Conservation (phyloP, 2,329 filamentous ascomycete species). For the Cordyceps pruinosa region DNA sequence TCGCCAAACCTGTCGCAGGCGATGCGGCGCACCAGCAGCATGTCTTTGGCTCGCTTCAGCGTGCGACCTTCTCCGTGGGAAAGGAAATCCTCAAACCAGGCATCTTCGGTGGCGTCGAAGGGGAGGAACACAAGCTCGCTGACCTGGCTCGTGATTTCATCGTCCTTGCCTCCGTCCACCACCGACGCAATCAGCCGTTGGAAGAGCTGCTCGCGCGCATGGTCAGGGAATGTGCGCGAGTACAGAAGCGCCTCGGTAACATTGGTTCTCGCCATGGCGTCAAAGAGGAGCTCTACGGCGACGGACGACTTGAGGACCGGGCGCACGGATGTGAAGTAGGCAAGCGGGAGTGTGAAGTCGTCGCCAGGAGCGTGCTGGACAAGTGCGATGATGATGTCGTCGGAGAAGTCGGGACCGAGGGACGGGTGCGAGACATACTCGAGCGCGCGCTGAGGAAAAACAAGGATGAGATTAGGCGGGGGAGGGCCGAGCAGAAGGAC, state of each 20-base stretch:
- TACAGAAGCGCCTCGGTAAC: conserved; percentile 70
- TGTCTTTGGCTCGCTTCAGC: conserved; percentile 62
- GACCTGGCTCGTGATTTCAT: conserved; percentile 46
- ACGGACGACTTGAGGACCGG: conserved; percentile 60
- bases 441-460: conserved; percentile 49
- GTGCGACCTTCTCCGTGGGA: conserved; percentile 57
- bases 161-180: conserved; percentile 34
- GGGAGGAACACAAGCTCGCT: conserved; percentile 68
- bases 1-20: conserved; percentile 55
- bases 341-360: conserved; percentile 61
- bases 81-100: conserved; percentile 66
- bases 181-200: conserved; percentile 57
- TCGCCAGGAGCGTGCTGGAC: conserved; percentile 52
- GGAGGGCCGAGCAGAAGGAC: conserved; percentile 6
- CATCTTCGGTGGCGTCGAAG: conserved; percentile 62
- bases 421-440: conserved; percentile 74
- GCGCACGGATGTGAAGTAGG: conserved; percentile 71
- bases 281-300: conserved; percentile 61
- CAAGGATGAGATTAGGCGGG: conserved; percentile 13
- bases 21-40: conserved; percentile 66
- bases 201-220: conserved; percentile 58
- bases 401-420: conserved; percentile 71
- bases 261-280: conserved; percentile 58
- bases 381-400: conserved; percentile 69
- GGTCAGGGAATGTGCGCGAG: conserved; percentile 56